Evolutionary conservation across 768 basidiomycete genomes (phyloP).

Genomic region (Leucocoprinus leucothites): DNA sequence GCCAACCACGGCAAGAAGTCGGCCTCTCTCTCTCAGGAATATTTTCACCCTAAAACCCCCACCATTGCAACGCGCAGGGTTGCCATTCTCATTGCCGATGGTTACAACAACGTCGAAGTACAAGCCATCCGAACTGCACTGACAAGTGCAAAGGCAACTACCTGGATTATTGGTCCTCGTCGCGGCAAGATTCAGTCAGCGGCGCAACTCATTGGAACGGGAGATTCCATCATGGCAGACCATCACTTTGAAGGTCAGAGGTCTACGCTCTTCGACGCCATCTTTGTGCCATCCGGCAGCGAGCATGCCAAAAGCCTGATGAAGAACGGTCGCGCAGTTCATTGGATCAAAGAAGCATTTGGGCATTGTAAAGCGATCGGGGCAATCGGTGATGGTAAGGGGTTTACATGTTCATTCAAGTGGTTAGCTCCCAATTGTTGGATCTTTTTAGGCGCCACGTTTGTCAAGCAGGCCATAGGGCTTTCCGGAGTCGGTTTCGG

Average conservation of each 20-base stretch:
- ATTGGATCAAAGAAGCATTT: slow-evolving; percentile 84
- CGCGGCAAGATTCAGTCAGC: slow-evolving; percentile 50
- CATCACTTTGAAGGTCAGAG: slow-evolving; percentile 77
- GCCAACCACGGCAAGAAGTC: slow-evolving; percentile 58
- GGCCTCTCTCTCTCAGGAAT: slow-evolving; percentile 55
- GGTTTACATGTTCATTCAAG: background rate
- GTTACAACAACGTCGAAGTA: slow-evolving; percentile 63
- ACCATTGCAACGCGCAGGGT: slow-evolving; percentile 68
- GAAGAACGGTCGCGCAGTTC: slow-evolving; percentile 67
- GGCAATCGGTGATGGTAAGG: slow-evolving; percentile 64
- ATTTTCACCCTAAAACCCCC: slow-evolving; percentile 51
- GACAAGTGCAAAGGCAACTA: slow-evolving; percentile 48
- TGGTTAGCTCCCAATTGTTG: background rate
- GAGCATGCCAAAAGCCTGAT: slow-evolving; percentile 54
- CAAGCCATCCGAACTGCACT: slow-evolving; percentile 54
- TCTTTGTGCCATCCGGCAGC: slow-evolving; percentile 73
- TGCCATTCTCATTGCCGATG: slow-evolving; percentile 74
- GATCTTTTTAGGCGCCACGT: slow-evolving; percentile 36
- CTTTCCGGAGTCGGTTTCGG: slow-evolving; percentile 46
- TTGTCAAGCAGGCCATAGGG: slow-evolving; percentile 43
- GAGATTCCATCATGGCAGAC: slow-evolving; percentile 46
- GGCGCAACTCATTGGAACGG: slow-evolving; percentile 22
- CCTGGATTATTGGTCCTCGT: slow-evolving; percentile 64
- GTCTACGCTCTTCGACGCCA: slow-evolving; percentile 81
- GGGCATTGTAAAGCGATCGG: slow-evolving; percentile 85